Percentiles rank a stretch among this genome's conserved stretches.
Conservation (phyloP, 768 basidiomycete genomes). For the Cantharellus anzutake region DNA sequence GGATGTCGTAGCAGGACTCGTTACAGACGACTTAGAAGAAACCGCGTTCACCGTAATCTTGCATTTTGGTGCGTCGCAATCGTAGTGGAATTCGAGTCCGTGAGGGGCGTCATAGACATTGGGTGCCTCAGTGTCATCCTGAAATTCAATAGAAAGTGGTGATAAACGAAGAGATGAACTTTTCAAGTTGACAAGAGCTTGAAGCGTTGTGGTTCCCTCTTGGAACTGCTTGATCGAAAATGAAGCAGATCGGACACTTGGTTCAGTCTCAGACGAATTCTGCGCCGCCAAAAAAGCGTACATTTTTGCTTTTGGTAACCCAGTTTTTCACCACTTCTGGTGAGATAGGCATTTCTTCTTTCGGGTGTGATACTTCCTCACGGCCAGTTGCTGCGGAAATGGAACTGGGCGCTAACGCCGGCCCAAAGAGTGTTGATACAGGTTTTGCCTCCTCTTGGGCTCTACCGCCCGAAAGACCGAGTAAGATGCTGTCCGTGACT, state of each 20-base stretch:
- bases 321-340: slow-evolving; percentile 65
- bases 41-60: slow-evolving; percentile 53
- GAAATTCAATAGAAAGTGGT: slow-evolving; percentile 28
- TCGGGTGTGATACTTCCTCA: background rate
- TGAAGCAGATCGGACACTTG: background rate
- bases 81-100: slow-evolving; percentile 79
- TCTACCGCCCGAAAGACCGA: background rate
- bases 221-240: slow-evolving; percentile 18
- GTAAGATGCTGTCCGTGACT: slow-evolving; percentile 32
- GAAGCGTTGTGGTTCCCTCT: slow-evolving; percentile 80
- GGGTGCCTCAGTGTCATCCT: slow-evolving; percentile 23
- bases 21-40: slow-evolving; percentile 16
- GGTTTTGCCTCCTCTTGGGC: background rate
- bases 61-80: slow-evolving; percentile 77
- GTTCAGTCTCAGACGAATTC: background rate
- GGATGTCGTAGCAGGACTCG: slow-evolving; percentile 26
- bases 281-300: slow-evolving; percentile 3
- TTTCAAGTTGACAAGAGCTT: slow-evolving; percentile 88
- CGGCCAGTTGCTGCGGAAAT: background rate
- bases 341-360: slow-evolving; percentile 24
- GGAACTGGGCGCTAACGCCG: background rate
- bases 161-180: slow-evolving; percentile 69
- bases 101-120: slow-evolving; percentile 40
- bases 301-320: slow-evolving; percentile 80
- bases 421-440: background rate